These are phyloP conservation scores for Murraya paniculata DNA, from an alignment of 345 rosid genomes.

Conservation along the genomic window DNA sequence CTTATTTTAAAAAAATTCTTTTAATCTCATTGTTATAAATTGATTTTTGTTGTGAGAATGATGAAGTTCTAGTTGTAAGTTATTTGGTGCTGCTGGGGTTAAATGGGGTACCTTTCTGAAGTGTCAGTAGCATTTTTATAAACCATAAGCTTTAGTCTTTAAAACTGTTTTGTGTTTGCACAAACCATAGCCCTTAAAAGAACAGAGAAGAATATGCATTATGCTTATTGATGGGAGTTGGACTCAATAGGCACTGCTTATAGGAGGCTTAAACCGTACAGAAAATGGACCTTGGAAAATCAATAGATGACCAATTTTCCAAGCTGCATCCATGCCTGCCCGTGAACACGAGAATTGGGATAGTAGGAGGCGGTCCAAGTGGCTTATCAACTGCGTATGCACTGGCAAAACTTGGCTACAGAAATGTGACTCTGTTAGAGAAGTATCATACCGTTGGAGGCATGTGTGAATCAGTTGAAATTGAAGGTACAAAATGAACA, in stretches of 20 bases:
- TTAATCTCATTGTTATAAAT: too few relatives aligned
- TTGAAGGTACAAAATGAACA: constrained; percentile 44
- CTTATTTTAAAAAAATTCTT: too few relatives aligned
- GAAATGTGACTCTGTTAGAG: constrained; percentile 51
- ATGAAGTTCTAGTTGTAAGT: too few relatives aligned
- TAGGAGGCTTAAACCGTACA: constrained; percentile 11
- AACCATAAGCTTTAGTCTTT: too few relatives aligned
- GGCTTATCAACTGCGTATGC: constrained; percentile 69
- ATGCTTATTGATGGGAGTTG: neutral
- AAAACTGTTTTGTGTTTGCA: too few relatives aligned
- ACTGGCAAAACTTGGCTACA: constrained; percentile 58
- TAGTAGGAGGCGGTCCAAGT: constrained; percentile 67
- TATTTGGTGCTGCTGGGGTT: neutral
- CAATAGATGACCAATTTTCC: constrained; percentile 52
- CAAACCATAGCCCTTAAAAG: too few relatives aligned
- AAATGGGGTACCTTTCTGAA: too few relatives aligned
- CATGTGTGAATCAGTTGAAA: constrained; percentile 68
- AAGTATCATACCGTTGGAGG: constrained; percentile 62
- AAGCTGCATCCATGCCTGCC: constrained; percentile 63
- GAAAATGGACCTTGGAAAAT: constrained; percentile 39
- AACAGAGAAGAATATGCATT: too few relatives aligned
- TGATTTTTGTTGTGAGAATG: too few relatives aligned
- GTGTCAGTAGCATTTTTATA: too few relatives aligned
- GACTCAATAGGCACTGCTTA: constrained; percentile 1
- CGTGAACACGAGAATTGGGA: constrained; percentile 48